Evolutionary conservation across 306 rosid species (phyloP).

Genomic region (Citrullus mucosospermus): DNA sequence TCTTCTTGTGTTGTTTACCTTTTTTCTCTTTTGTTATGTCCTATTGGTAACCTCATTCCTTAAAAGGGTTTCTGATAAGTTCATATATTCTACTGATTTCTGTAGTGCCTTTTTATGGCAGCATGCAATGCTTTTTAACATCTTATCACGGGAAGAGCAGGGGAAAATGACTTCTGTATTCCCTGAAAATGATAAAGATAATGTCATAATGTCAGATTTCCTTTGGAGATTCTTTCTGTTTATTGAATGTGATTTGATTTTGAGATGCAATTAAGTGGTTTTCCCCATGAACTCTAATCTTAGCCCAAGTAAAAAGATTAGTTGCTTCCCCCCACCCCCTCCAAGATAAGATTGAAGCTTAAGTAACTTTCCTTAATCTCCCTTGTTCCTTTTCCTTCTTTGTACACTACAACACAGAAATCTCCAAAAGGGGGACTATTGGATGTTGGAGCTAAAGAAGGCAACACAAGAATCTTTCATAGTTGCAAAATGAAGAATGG

Average conservation of each 20-base stretch:
- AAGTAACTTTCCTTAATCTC: background rate
- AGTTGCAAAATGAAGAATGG: background rate
- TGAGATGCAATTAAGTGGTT: background rate
- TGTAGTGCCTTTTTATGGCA: slow-evolving; percentile 1
- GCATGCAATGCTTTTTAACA: background rate
- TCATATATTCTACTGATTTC: background rate
- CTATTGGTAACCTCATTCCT: background rate
- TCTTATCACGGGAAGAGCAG: background rate
- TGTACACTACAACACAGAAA: background rate
- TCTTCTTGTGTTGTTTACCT: background rate
- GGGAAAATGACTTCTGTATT: background rate
- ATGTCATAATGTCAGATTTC: background rate
- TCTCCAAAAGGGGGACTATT: background rate
- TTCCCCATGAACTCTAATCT: background rate
- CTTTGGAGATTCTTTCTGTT: background rate
- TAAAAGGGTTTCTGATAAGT: background rate
- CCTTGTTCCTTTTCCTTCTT: background rate
- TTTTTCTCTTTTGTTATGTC: background rate
- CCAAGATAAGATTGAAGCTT: background rate
- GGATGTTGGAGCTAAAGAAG: background rate
- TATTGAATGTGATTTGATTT: background rate
- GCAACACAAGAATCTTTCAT: background rate
- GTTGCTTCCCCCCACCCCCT: background rate
- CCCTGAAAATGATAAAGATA: background rate
- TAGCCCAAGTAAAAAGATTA: background rate